Conservation (phyloP, 2,329 filamentous ascomycete genomes). For the Myriosclerotinia scirpicola region DNA sequence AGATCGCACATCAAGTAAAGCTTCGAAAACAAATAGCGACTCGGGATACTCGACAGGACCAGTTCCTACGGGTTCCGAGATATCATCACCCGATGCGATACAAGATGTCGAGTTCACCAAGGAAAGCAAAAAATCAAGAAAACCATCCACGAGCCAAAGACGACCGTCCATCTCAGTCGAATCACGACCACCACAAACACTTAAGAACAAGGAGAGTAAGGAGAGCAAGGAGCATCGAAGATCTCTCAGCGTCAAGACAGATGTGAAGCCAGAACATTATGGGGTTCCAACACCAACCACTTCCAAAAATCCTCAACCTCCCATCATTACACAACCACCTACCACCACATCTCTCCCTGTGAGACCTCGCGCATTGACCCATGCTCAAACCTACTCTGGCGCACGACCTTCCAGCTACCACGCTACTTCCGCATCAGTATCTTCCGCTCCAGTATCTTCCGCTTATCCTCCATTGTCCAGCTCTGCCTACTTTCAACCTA, state of each 20-base stretch:
- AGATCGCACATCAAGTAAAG: constrained; percentile 20
- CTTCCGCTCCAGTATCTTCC: neutral
- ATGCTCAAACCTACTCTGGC: constrained; percentile 18
- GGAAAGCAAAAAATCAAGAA: constrained; percentile 17
- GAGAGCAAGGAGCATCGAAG: constrained; percentile 19
- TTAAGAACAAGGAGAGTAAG: constrained; percentile 15
- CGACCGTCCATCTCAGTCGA: constrained; percentile 11
- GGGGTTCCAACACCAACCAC: constrained; percentile 11
- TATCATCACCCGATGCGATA: constrained; percentile 15
- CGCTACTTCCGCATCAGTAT: neutral
- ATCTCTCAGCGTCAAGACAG: constrained; percentile 17
- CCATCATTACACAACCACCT: constrained; percentile 14
- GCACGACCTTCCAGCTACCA: constrained; percentile 20
- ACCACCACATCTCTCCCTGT: constrained; percentile 10
- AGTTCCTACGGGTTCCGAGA: constrained; percentile 17
- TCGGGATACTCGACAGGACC: constrained; percentile 24
- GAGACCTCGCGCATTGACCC: constrained; percentile 17
- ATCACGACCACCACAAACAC: constrained; percentile 13
- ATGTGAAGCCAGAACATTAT: constrained; percentile 17
- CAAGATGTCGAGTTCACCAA: constrained; percentile 12
- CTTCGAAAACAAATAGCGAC: constrained; percentile 22
- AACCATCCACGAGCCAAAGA: constrained; percentile 2
- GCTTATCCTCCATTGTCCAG: constrained; percentile 21
- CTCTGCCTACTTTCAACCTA: constrained; percentile 18
- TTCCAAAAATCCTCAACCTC: constrained; percentile 12